Conservation (phyloP, 768 basidiomycete genomes). For the Albatrellus ellisii region DNA sequence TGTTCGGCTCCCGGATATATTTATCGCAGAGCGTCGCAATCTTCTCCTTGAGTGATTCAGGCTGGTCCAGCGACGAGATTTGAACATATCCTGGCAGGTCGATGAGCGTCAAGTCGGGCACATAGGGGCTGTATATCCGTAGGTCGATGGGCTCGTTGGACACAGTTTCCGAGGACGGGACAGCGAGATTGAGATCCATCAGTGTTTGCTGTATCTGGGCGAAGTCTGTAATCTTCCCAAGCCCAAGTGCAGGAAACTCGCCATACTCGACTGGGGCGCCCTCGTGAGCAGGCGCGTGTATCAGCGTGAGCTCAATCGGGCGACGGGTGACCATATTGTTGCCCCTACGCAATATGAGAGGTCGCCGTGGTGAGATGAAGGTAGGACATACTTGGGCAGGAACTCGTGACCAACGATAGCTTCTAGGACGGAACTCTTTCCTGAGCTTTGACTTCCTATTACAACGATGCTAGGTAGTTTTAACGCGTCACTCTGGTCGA, state of each 20-base stretch:
- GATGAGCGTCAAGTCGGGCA: slow-evolving; percentile 95
- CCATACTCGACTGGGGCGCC: slow-evolving; percentile 67
- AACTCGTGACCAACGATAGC: slow-evolving; percentile 98
- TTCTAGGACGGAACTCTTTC: slow-evolving; percentile 95
- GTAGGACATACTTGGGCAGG: slow-evolving; percentile 74
- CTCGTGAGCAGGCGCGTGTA: slow-evolving; percentile 67
- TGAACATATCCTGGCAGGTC: slow-evolving; percentile 98
- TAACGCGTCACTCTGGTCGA: slow-evolving; percentile 90
- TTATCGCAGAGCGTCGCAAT: slow-evolving; percentile 82
- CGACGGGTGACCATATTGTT: slow-evolving; percentile 99
- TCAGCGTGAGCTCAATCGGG: slow-evolving; percentile 93
- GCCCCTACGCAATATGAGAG: slow-evolving; percentile 40
- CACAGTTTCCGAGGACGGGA: slow-evolving; percentile 81
- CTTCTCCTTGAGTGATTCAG: slow-evolving; percentile 87
- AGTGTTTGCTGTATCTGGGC: slow-evolving; percentile 84
- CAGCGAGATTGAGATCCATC: slow-evolving; percentile 89
- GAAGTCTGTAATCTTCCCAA: slow-evolving; percentile 87
- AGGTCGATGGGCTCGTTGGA: slow-evolving; percentile 95
- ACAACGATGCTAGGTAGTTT: slow-evolving; percentile 97
- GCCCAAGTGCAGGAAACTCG: slow-evolving; percentile 83
- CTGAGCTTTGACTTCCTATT: slow-evolving; percentile 95
- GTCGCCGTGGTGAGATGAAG: slow-evolving; percentile 2
- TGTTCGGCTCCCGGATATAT: slow-evolving; percentile 99
- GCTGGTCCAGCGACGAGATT: slow-evolving; percentile 89
- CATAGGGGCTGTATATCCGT: slow-evolving; percentile 88